Percentiles rank a stretch among this genome's conserved stretches.
Conservation (phyloP, 305 asterid genomes). For the Withania somnifera region DNA sequence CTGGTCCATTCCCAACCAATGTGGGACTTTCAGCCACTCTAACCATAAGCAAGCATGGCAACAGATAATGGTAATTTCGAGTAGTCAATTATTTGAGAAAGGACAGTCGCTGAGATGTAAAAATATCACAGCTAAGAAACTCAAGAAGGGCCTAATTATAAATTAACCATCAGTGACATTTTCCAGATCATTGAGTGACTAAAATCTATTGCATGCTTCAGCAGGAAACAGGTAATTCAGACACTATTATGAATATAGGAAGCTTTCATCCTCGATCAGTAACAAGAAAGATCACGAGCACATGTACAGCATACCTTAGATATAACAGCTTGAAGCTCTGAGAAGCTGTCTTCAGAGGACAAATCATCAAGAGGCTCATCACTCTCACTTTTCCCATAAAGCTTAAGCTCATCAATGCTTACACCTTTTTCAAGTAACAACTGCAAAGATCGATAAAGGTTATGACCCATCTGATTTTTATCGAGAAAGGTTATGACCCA, state of each 20-base stretch:
- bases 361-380: slow-evolving; percentile 55
- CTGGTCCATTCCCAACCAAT: too few relatives aligned
- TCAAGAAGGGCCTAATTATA: background rate
- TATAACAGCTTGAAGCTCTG: slow-evolving; percentile 67
- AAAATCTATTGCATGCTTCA: background rate
- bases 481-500: slow-evolving; percentile 13
- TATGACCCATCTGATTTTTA: slow-evolving; percentile 9
- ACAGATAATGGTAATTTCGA: background rate
- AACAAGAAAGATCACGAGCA: background rate
- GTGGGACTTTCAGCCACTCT: too few relatives aligned
- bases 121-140: background rate
- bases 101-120: background rate
- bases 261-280: background rate
- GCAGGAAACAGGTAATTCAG: background rate
- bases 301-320: slow-evolving; percentile 41
- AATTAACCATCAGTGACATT: background rate
- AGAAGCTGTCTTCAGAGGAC: slow-evolving; percentile 43
- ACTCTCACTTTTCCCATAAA: slow-evolving; percentile 65
- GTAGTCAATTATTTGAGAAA: background rate
- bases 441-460: slow-evolving; percentile 31
- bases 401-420: slow-evolving; percentile 65
- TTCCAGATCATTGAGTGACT: background rate
- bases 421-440: slow-evolving; percentile 64
- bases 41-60: background rate
- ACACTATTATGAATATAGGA: background rate